Evolutionary conservation across 192 early-diverging fungal genomes (phyloP).

Genomic region (Mortierella alpina): DNA sequence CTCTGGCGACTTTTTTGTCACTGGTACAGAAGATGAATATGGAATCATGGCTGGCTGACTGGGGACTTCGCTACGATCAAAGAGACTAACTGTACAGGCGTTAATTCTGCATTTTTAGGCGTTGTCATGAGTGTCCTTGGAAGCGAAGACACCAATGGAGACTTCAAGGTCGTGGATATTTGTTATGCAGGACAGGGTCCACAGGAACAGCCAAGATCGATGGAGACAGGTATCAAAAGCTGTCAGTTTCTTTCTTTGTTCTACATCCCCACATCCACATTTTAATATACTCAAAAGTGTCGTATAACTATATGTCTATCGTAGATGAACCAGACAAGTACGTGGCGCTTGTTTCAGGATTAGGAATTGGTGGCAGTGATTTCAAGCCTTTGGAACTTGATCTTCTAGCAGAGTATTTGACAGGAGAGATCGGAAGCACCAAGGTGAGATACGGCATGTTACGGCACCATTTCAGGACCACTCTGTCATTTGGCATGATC

Average conservation of each 20-base stretch:
- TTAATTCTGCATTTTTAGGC: conserved; percentile 55
- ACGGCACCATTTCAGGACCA: no score
- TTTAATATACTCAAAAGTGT: no score
- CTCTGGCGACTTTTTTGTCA: conserved; percentile 68
- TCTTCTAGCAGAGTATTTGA: conserved; percentile 81
- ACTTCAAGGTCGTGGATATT: conserved; percentile 88
- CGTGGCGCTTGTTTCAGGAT: conserved; percentile 86
- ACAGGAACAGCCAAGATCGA: conserved; percentile 55
- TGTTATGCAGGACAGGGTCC: conserved; percentile 77
- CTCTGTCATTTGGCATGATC: neutral
- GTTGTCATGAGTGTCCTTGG: conserved; percentile 85
- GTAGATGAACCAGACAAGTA: conserved; percentile 63
- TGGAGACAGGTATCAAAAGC: conserved; percentile 45
- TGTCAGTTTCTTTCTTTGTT: neutral
- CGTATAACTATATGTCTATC: neutral
- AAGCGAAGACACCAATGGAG: conserved; percentile 75
- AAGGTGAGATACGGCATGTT: conserved; percentile 41
- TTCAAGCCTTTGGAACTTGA: conserved; percentile 70
- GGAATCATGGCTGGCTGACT: neutral
- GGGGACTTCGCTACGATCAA: neutral
- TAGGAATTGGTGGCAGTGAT: conserved; percentile 69
- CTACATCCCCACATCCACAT: neutral
- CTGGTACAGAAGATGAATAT: conserved; percentile 61
- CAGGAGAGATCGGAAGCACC: conserved; percentile 75
- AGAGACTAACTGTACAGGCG: neutral